Conservation (phyloP, 73 alveolate species). For the Blepharisma japonicum region DNA sequence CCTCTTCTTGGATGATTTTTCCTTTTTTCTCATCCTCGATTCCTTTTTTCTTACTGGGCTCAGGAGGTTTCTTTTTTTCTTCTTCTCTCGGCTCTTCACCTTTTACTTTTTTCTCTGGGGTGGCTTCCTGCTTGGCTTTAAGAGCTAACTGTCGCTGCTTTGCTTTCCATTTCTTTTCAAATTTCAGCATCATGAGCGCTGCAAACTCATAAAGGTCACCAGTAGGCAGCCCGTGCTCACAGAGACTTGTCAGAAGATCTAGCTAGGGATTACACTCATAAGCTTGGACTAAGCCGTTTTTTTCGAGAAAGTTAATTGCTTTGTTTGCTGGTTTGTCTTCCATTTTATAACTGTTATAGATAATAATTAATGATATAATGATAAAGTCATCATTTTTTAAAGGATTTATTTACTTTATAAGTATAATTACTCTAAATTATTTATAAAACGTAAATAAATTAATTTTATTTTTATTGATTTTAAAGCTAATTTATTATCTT, state of each 20-base stretch:
- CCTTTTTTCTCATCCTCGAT: constrained; percentile 35
- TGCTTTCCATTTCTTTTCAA: constrained; percentile 83
- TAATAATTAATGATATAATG: no score
- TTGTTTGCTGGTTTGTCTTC: constrained; percentile 24
- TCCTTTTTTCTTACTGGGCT: background rate
- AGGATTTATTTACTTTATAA: no score
- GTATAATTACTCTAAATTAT: no score
- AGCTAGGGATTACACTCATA: constrained; percentile 53
- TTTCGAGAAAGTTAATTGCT: constrained; percentile 33
- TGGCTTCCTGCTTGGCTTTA: constrained; percentile 31
- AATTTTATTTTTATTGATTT: no score
- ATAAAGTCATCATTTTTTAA: no score
- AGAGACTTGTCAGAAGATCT: constrained; percentile 70
- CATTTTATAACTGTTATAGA: background rate
- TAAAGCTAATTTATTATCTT: no score
- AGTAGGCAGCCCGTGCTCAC: constrained; percentile 90
- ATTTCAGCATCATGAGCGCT: constrained; percentile 73
- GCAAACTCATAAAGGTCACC: constrained; percentile 89
- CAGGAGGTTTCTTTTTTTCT: constrained; percentile 21
- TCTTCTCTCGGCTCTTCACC: constrained; percentile 27
- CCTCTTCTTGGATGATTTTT: constrained; percentile 31
- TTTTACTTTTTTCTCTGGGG: constrained; percentile 34
- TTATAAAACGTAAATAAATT: no score
- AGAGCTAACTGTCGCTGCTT: constrained; percentile 1
- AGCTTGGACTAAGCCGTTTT: constrained; percentile 73